These are phyloP conservation scores for Rhodotorula mucilaginosa DNA, from an alignment of 1,284 basidiomycete species.

Conservation along the genomic window DNA sequence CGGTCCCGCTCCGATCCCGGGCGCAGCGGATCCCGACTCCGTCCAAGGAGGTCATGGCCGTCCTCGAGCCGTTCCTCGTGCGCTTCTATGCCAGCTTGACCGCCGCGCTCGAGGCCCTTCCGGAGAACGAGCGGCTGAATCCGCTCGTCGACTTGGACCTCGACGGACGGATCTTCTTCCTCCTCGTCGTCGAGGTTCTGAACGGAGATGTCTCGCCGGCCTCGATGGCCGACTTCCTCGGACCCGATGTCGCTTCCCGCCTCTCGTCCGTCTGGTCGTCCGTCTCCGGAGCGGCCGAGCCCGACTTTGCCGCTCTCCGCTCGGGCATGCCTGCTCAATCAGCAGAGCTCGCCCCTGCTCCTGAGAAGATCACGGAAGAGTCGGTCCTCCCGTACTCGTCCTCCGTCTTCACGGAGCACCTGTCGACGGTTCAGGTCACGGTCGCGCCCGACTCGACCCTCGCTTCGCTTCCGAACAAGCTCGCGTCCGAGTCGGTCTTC, in stretches of 20 bases:
- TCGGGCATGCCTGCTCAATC: constrained; percentile 20
- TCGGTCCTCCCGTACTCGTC: constrained; percentile 56
- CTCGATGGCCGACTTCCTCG: constrained; percentile 29
- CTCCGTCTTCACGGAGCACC: constrained; percentile 56
- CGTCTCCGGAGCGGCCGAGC: constrained; percentile 18
- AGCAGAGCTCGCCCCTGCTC: constrained; percentile 20
- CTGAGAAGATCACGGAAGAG: constrained; percentile 3
- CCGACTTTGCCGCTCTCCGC: constrained; percentile 35
- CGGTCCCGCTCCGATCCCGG: constrained; percentile 31
- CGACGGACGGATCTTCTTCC: constrained; percentile 58
- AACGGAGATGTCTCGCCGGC: constrained; percentile 15
- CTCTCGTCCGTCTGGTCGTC: constrained; percentile 26
- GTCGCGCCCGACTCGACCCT: constrained; percentile 42
- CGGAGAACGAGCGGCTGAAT: constrained; percentile 14
- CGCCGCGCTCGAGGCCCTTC: constrained; percentile 26
- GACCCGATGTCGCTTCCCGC: constrained; percentile 20
- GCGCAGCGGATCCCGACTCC: constrained; percentile 32
- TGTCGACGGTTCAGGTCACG: constrained; percentile 51
- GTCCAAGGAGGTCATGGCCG: constrained; percentile 21
- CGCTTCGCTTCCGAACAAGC: constrained; percentile 45
- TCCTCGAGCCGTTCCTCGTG: constrained; percentile 36
- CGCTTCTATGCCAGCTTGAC: constrained; percentile 26
- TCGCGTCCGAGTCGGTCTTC: constrained; percentile 54
- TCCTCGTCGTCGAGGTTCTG: constrained; percentile 51
- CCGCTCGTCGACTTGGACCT: constrained; percentile 46